Conservation (phyloP, 139 green algal genomes). For the Mychonastes homosphaera region DNA sequence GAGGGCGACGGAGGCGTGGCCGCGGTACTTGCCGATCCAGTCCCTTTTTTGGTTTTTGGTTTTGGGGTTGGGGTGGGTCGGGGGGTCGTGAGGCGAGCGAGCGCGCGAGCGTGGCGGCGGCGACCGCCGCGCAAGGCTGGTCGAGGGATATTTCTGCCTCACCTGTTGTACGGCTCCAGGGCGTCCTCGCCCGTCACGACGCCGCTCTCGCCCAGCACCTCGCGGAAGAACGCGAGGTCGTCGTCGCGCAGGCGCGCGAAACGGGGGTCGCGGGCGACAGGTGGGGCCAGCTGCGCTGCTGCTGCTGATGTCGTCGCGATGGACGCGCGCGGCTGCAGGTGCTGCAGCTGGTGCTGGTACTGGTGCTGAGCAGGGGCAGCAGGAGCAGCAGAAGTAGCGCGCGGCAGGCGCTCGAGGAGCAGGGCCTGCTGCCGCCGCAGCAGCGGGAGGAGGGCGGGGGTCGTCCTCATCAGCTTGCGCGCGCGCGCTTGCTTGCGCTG, state of each 20-base stretch:
- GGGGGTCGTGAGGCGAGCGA: background rate
- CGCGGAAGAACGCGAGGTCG: conserved; percentile 45
- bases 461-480: no score
- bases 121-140: background rate
- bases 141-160: background rate
- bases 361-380: no score
- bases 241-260: conserved; percentile 29
- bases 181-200: conserved; percentile 53
- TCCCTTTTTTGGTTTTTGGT: conserved; percentile 36
- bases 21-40: conserved; percentile 84
- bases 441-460: no score
- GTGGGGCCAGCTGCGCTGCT: no score
- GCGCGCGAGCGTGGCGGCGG: background rate
- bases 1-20: conserved; percentile 42
- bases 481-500: no score
- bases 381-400: no score
- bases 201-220: conserved; percentile 39
- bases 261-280: conserved; percentile 4
- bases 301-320: no score
- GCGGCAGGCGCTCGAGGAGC: no score
- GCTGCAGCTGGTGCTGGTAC: no score
- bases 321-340: no score
- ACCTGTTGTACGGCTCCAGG: conserved; percentile 59
- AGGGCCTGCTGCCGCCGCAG: no score
- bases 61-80: background rate